Conservation (phyloP, 176 grass and related monocot species). For the Guadua angustifolia region DNA sequence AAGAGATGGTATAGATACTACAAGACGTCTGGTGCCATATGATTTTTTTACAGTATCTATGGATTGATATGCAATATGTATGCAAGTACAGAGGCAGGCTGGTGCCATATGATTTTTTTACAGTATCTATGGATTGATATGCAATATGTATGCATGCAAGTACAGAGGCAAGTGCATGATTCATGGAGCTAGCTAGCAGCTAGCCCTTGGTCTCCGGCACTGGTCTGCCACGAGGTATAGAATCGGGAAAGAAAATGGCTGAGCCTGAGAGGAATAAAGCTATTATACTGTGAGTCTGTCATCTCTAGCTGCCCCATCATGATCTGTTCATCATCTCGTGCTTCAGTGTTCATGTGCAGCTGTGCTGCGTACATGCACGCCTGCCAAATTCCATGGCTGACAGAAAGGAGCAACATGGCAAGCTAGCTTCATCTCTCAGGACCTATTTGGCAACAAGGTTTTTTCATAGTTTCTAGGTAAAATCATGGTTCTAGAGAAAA, state of each 20-base stretch:
- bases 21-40: too few relatives aligned
- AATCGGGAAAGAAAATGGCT: not conserved
- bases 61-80: too few relatives aligned
- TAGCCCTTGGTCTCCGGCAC: not conserved
- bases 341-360: not conserved
- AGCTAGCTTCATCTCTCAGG: not conserved
- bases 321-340: not conserved
- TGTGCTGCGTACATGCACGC: not conserved
- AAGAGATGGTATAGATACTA: too few relatives aligned
- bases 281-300: not conserved
- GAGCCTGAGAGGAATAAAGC: not conserved
- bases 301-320: not conserved
- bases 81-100: too few relatives aligned
- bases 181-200: not conserved
- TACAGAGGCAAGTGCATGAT: not conserved
- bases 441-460: too few relatives aligned
- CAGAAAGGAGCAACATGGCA: not conserved
- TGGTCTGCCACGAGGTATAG: conserved; percentile 23
- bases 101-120: too few relatives aligned
- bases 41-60: too few relatives aligned
- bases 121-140: too few relatives aligned
- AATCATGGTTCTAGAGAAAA: too few relatives aligned
- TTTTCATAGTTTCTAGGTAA: too few relatives aligned
- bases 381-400: conserved; percentile 6
- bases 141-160: not conserved